phyloP scores from a whole-genome alignment of 169 alveolate genomes.

The Theileria luwenshuni region DNA sequence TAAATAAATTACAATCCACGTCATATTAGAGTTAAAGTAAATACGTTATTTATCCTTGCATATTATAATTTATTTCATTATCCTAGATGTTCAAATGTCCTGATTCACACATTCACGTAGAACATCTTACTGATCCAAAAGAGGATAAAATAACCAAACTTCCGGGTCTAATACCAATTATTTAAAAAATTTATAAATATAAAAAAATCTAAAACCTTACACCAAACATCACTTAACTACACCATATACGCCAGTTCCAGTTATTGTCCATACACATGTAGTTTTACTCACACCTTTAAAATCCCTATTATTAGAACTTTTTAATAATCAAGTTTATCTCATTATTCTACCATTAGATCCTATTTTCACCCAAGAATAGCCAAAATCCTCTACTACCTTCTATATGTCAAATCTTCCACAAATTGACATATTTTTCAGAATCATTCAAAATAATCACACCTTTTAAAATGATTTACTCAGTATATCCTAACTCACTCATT shows the following conservation, averaged over 20 bases:
- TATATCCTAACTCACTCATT: too few relatives aligned
- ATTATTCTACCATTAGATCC: not conserved
- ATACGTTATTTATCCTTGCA: too few relatives aligned
- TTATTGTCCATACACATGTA: constrained; percentile 4
- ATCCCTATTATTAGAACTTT: not conserved
- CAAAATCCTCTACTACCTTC: not conserved
- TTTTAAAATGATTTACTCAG: too few relatives aligned
- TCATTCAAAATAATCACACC: too few relatives aligned
- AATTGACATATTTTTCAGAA: too few relatives aligned
- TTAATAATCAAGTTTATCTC: not conserved
- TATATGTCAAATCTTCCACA: not conserved
- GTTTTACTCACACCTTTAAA: not conserved
- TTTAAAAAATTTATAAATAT: not conserved
- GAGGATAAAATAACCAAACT: not conserved
- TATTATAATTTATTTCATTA: too few relatives aligned
- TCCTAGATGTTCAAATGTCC: not conserved
- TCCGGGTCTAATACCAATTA: not conserved
- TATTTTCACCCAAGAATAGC: not conserved
- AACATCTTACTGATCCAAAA: not conserved
- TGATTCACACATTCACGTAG: constrained; percentile 10
- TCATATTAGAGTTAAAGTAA: too few relatives aligned
- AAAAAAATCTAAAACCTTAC: constrained; percentile 1
- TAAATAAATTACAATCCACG: too few relatives aligned
- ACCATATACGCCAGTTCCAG: not conserved
- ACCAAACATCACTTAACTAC: not conserved